Evolutionary conservation across 2,329 filamentous ascomycete species (phyloP).

Genomic region (Dothistroma septosporum): DNA sequence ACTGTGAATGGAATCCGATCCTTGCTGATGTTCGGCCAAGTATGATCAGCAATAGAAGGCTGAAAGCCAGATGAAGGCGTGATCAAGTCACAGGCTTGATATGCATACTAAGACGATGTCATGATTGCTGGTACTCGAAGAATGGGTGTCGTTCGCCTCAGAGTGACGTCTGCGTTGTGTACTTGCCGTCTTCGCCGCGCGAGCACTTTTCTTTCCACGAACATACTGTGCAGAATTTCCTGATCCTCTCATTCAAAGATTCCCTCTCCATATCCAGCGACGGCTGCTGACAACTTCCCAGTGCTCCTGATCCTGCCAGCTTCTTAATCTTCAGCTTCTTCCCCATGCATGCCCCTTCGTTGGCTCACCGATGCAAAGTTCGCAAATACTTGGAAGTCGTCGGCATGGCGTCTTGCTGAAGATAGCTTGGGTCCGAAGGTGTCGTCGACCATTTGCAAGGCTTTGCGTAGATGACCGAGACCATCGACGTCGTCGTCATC

Average conservation of each 20-base stretch:
- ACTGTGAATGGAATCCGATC: conserved; percentile 47
- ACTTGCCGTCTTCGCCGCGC: background rate
- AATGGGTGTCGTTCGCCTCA: background rate
- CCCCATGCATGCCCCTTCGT: background rate
- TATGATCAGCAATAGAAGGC: background rate
- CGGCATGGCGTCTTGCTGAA: background rate
- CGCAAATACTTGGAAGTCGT: background rate
- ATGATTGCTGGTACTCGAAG: background rate
- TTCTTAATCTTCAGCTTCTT: background rate
- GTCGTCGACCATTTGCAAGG: background rate
- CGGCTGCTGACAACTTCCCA: background rate
- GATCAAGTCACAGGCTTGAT: background rate
- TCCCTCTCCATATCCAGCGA: too few species aligned
- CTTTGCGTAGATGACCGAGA: background rate
- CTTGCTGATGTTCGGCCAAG: conserved; percentile 33
- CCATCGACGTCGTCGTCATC: background rate
- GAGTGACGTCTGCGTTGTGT: background rate
- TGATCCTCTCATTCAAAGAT: too few species aligned
- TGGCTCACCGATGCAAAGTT: background rate
- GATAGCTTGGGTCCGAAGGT: background rate
- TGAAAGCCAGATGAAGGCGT: background rate
- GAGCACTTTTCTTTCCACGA: background rate
- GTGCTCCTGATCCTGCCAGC: background rate
- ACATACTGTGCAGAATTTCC: too few species aligned
- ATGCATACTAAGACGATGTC: background rate